Conservation (phyloP, 225 moss, liverwort and hornwort genomes). For the Pseudoscleropodium purum region DNA sequence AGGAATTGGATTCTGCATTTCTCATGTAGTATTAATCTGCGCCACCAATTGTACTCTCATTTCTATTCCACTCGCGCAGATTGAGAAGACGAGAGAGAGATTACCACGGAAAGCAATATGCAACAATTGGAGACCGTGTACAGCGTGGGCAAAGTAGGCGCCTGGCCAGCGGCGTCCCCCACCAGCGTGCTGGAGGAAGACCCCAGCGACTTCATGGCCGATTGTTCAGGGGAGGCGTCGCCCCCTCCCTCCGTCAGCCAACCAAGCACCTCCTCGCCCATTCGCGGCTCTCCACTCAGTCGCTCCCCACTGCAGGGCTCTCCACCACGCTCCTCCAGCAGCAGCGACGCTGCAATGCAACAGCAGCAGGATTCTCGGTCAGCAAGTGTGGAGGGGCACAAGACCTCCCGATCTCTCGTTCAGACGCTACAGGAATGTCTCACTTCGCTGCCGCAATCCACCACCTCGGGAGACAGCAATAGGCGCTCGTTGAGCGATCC, state of each 20-base stretch:
- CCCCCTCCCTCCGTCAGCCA: background rate
- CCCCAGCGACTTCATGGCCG: background rate
- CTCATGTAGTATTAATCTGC: background rate
- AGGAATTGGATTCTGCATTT: background rate
- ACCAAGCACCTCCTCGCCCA: background rate
- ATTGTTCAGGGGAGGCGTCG: constrained; percentile 11
- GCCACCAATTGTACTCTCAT: background rate
- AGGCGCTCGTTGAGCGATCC: background rate
- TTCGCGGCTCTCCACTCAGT: background rate
- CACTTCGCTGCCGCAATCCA: constrained; percentile 29
- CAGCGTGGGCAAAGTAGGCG: constrained; percentile 9
- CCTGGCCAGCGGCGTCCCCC: constrained; percentile 24
- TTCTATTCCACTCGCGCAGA: background rate
- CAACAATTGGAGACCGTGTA: background rate
- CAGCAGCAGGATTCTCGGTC: background rate
- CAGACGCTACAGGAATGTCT: constrained; percentile 40
- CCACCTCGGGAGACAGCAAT: background rate
- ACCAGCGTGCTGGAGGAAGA: constrained; percentile 34
- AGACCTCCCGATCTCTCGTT: constrained; percentile 12
- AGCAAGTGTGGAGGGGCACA: background rate
- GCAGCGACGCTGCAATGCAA: background rate
- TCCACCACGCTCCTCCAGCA: background rate
- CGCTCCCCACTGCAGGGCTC: background rate
- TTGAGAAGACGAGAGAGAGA: background rate
- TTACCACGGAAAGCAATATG: background rate